Percentiles rank a stretch among this genome's conserved stretches.
phyloP scores from a whole-genome alignment of 371 early-diverging fungal genomes.

The Mortierella sp. region DNA sequence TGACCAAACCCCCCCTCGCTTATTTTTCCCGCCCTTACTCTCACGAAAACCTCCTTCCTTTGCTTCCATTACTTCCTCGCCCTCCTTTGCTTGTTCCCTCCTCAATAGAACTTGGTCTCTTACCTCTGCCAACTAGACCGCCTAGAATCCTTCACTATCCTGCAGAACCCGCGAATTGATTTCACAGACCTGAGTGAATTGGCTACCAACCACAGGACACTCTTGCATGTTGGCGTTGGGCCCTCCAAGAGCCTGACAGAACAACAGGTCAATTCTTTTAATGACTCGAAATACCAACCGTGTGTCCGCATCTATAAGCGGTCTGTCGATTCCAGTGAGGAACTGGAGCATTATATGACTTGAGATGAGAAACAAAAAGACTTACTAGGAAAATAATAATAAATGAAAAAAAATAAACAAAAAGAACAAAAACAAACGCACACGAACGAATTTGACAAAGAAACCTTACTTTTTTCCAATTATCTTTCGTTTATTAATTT shows the following conservation, averaged over 20 bases:
- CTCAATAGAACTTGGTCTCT: constrained; percentile 52
- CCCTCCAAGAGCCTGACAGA: constrained; percentile 22
- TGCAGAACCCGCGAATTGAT: constrained; percentile 43
- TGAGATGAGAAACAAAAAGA: background rate
- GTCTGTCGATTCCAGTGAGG: constrained; percentile 42
- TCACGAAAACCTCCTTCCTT: background rate
- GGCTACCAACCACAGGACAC: constrained; percentile 15
- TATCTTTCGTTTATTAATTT: background rate
- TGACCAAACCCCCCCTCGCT: background rate
- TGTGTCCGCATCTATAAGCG: constrained; percentile 32
- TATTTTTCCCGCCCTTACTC: background rate
- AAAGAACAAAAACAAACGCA: background rate
- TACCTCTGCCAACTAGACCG: constrained; percentile 52
- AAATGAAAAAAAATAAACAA: background rate
- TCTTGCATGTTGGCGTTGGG: constrained; percentile 41
- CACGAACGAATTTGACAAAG: background rate
- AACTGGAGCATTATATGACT: constrained; percentile 15
- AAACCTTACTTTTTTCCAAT: background rate
- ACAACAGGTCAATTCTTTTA: constrained; percentile 26
- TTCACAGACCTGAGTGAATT: constrained; percentile 34
- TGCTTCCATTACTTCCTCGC: too few relatives aligned
- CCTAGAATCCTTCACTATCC: constrained; percentile 49
- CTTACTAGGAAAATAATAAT: background rate
- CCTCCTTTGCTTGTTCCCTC: background rate
- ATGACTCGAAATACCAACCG: constrained; percentile 28